Evolutionary conservation across 345 rosid species (phyloP).

Genomic region (Rhodomyrtus tomentosa): DNA sequence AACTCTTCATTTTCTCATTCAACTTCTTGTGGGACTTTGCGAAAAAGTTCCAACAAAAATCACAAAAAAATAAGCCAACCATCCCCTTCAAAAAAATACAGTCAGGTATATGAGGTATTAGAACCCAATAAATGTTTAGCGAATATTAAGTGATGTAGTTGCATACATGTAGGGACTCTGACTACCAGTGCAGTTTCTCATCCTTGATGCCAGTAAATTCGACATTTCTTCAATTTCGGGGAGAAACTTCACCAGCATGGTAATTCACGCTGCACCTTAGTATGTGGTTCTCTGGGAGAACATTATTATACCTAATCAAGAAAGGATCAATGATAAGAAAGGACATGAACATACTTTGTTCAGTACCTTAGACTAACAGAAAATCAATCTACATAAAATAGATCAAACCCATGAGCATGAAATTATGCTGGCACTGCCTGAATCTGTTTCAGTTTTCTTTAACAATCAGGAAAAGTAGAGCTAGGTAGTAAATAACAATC

Average conservation of each 20-base stretch:
- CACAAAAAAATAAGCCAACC: conserved; percentile 97
- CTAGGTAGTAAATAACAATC: neutral
- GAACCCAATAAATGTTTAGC: neutral
- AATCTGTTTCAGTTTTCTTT: neutral
- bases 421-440: neutral
- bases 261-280: conserved; percentile 99
- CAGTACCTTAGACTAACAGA: no score
- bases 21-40: no score
- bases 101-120: neutral
- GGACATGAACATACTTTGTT: no score
- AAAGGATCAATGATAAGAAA: neutral
- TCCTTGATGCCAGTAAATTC: conserved; percentile 74
- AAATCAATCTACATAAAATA: neutral
- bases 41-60: no score
- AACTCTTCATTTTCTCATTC: no score
- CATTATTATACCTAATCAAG: conserved; percentile 74
- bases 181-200: conserved; percentile 93
- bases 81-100: conserved; percentile 72
- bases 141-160: conserved; percentile 4
- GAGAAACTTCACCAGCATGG: conserved; percentile 95
- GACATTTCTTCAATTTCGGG: conserved; percentile 92
- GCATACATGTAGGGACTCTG: conserved; percentile 81
- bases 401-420: neutral
- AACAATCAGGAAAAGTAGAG: neutral
- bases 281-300: conserved; percentile 91